A percentile compares a stretch with the other conserved stretches of the same genome.
Evolutionary conservation across 768 basidiomycete species (phyloP).

Genomic region (Coprinopsis marcescibilis): DNA sequence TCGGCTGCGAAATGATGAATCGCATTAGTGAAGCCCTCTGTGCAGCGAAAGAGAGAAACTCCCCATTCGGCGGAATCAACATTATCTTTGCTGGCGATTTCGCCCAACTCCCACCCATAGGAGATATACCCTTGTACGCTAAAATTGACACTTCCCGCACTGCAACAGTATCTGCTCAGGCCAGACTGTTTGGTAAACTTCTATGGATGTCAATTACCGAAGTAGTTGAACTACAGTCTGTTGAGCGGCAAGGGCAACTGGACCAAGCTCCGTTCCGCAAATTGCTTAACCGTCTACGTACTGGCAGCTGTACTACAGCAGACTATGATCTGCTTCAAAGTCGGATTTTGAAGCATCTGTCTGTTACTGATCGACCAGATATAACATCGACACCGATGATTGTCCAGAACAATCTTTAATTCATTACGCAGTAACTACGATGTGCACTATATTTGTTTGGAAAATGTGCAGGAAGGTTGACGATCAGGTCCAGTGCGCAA

Average conservation of each 20-base stretch:
- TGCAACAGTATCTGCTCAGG: neutral
- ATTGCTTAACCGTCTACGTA: neutral
- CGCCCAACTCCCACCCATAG: constrained; percentile 34
- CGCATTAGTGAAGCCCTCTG: constrained; percentile 28
- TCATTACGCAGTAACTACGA: too few species aligned
- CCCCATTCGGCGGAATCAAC: constrained; percentile 33
- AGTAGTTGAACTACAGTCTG: neutral
- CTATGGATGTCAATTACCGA: neutral
- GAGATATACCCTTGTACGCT: neutral
- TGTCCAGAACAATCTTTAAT: too few species aligned
- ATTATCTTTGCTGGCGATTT: constrained; percentile 41
- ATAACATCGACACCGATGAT: too few species aligned
- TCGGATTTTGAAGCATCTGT: too few species aligned
- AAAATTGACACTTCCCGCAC: neutral
- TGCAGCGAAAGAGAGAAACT: constrained; percentile 23
- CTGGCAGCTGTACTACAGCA: neutral
- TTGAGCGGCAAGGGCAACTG: neutral
- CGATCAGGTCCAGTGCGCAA: too few species aligned
- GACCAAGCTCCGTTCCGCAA: neutral
- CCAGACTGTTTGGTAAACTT: neutral
- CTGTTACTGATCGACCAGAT: too few species aligned
- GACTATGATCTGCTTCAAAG: neutral
- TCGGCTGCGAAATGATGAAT: constrained; percentile 26
- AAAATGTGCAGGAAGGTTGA: too few species aligned
- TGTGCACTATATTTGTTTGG: too few species aligned